Evolutionary conservation across 495 filamentous ascomycete species (phyloP), one percentile per base, ranked within the genome.

Genomic region (Aspergillus nanangensis): DNA sequence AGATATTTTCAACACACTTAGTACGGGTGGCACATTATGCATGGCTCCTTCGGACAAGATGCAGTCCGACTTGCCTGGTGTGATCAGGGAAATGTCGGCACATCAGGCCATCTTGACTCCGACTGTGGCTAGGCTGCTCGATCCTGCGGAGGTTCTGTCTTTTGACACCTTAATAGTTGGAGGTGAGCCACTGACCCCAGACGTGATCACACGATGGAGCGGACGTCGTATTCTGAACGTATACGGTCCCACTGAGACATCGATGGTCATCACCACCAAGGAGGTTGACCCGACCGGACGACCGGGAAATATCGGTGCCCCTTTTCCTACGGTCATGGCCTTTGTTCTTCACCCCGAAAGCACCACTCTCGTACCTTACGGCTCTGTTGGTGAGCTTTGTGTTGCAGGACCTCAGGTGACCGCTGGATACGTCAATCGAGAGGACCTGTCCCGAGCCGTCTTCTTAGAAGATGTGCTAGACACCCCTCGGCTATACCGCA

Each of bases 331-430:
- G 17, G 41, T 48, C 7, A 55, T 37, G 47, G 60, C 44, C 18
- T 48, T 48, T 42, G 54, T 51, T 22, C 35, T 61, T 33, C 34
- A 55, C 36, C 59, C 58, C 10, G 39, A 58, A 38, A 48, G 53
- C 37, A 45, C 61, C 31, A 68, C 20, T 40, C 48, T 75, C 4
- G 48, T 68, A 20, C 69, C 72, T 1, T 56, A 69, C 19, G 76
- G 75, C 8, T 55, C 58, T 1, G 57, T 71, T 11, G 75, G 74
- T 4, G 77, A 79, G 51, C 49, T 78, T 17, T 55, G 66, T 7
- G 55, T 79, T 9, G 62, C 61, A 22, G 77, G 77, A 1, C 70
- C 71, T 7, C 53, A 66, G 20, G 47, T 78, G 7, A 57, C 53
- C 11, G 41, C 11, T 39, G 69, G 64, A 14, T 73, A 70, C 50